Evolutionary conservation across 73 alveolate species (phyloP).

Genomic region (Loxodes magnus): DNA sequence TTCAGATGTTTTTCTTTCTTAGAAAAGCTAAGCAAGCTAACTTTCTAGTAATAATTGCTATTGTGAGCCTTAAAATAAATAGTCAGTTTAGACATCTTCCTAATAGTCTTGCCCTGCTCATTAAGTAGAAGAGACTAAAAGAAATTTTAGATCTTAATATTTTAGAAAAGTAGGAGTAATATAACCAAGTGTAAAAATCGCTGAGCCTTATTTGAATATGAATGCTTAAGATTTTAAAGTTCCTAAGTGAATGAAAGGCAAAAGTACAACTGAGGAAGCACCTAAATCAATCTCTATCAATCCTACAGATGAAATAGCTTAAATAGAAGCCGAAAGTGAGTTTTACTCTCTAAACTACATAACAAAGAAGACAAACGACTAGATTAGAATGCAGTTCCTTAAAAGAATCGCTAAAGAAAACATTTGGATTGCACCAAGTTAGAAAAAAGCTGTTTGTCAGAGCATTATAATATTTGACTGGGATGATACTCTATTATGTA

Average conservation of each 20-base stretch:
- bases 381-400: slow-evolving; percentile 37
- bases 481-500: slow-evolving; percentile 98
- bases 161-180: background rate
- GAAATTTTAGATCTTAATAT: background rate
- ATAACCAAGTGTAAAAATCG: slow-evolving; percentile 8
- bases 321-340: background rate
- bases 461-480: slow-evolving; percentile 93
- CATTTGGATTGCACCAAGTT: slow-evolving; percentile 49
- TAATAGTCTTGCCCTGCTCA: no score
- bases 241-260: background rate
- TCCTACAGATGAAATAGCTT: background rate
- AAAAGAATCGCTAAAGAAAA: slow-evolving; percentile 33
- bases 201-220: background rate
- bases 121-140: background rate
- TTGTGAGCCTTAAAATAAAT: no score
- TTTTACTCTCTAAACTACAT: background rate
- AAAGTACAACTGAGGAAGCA: background rate
- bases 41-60: no score
- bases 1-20: no score
- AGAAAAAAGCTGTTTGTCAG: slow-evolving; percentile 45
- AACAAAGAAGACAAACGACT: slow-evolving; percentile 5
- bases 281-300: background rate
- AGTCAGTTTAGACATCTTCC: no score
- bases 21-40: no score
- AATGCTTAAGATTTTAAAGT: slow-evolving; percentile 3